Conservation (phyloP, 352 stramenopile species). For the Nothophytophthora sp. region DNA sequence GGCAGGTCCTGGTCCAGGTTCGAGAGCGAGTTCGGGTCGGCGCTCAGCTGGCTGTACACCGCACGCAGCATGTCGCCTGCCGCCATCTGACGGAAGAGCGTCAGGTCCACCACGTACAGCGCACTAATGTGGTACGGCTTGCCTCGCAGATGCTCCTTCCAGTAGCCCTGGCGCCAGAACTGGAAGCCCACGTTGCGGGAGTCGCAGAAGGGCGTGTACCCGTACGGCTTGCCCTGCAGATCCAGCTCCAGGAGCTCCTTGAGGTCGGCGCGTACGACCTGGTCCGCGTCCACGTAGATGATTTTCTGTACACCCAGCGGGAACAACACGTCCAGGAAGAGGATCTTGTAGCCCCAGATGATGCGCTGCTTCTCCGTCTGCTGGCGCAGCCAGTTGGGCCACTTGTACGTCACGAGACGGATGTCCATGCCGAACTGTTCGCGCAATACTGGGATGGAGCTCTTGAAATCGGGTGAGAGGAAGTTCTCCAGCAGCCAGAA, state of each 20-base stretch:
- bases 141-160: conserved; percentile 96
- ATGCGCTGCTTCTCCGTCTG: conserved; percentile 99
- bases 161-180: conserved; percentile 99
- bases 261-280: conserved; percentile 98
- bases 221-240: conserved; percentile 95
- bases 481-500: conserved; percentile 99
- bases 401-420: conserved; percentile 99
- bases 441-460: conserved; percentile 91
- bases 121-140: conserved; percentile 99
- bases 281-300: conserved; percentile 99
- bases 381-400: conserved; percentile 97
- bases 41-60: conserved; percentile 97
- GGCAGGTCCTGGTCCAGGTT: conserved; percentile 99
- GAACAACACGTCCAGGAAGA: conserved; percentile 99
- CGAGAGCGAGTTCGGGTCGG: conserved; percentile 97
- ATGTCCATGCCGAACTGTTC: conserved; percentile 96
- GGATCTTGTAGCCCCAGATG: conserved; percentile 99
- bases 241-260: conserved; percentile 99
- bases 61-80: conserved; percentile 96
- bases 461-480: conserved; percentile 98
- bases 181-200: conserved; percentile 98
- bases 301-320: conserved; percentile 99
- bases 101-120: conserved; percentile 99
- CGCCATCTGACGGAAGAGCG: conserved; percentile 92
- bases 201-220: conserved; percentile 98